Evolutionary conservation across 2,329 filamentous ascomycete species (phyloP).

Genomic region (Mycosphaerella sp.): DNA sequence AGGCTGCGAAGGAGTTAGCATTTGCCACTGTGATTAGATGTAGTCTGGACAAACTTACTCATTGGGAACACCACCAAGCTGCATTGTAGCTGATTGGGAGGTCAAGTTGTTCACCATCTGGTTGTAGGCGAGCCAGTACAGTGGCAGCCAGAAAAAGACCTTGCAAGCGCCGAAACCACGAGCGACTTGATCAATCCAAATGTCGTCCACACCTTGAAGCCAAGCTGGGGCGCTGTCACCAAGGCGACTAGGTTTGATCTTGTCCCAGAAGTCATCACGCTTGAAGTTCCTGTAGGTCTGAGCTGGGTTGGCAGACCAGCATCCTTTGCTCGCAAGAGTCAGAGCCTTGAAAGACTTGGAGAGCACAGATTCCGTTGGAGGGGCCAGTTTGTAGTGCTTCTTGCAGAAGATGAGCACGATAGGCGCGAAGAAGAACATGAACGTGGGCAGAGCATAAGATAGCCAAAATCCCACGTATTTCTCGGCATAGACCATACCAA

Average conservation of each 20-base stretch:
- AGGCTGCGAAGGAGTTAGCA: constrained; percentile 21
- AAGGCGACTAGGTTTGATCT: constrained; percentile 61
- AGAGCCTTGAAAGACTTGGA: constrained; percentile 61
- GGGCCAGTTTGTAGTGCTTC: constrained; percentile 52
- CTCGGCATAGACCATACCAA: constrained; percentile 64
- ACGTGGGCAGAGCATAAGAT: constrained; percentile 56
- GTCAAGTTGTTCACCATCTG: constrained; percentile 47
- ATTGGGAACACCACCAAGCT: constrained; percentile 44
- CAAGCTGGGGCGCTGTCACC: constrained; percentile 54
- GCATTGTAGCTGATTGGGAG: constrained; percentile 40
- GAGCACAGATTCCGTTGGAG: constrained; percentile 63
- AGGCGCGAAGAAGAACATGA: constrained; percentile 59
- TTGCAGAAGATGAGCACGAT: constrained; percentile 45
- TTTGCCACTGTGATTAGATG: too few relatives aligned
- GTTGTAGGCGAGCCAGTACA: constrained; percentile 57
- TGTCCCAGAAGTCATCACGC: constrained; percentile 54
- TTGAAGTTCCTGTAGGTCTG: constrained; percentile 55
- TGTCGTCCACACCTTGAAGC: constrained; percentile 73
- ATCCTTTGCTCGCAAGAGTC: constrained; percentile 52
- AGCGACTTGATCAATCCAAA: constrained; percentile 71
- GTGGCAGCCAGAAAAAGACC: constrained; percentile 53
- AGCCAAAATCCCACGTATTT: constrained; percentile 60
- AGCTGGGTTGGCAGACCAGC: constrained; percentile 55
- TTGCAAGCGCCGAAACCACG: constrained; percentile 61
- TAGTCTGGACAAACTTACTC: constrained; percentile 23